Evolutionary conservation across 1,284 basidiomycete species (phyloP), one percentile per base, ranked within the genome.

Genomic region (Tilletia indica): DNA sequence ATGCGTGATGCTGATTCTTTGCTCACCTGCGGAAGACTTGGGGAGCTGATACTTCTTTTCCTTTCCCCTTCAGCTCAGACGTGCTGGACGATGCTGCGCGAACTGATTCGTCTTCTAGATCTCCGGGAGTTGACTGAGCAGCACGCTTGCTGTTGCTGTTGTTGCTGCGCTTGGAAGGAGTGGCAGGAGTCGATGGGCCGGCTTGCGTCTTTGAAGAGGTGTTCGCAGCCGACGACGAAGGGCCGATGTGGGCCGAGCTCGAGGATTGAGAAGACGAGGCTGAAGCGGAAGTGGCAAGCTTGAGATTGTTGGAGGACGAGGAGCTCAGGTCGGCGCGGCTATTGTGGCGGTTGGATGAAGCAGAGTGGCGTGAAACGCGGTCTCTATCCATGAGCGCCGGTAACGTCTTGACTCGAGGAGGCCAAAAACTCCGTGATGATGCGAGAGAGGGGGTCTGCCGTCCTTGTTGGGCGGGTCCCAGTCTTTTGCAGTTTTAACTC

Each of bases 331-430:
- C 61, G 61, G 61, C 34, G 16, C 61, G 61, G n/a, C 14, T 39
- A n/a, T 64, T 34, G 36, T 34, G 61, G 36, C 61, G 61, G 36
- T 64, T 64, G 36, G 61, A 38, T 39, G 61, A 38, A 42, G 61
- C 34, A 39, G 61, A 64, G 19, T 38, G 38, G 36, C 61, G 61
- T 64, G 61, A 39, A 34, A n/a, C 34, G 36, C 61, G 61, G 61
- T 64, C 61, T 64, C 61, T 38, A 11, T 64, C 61, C 61, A 64
- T 64, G 61, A 64, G 61, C 61, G 61, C 61, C 61, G 61, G 34
- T 45, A 1, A 45, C 42, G 42, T 45, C 42, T 45, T 45, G 42
- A 45, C 34, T 64, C 34, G 36, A 38, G 56, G 61, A 39, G 58
- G 58, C 14, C 58, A 19, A 39, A 19, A 64, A 45, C 42, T 45